phyloP scores from a whole-genome alignment of 805 yeast species.

The Candida dajiaensis region DNA sequence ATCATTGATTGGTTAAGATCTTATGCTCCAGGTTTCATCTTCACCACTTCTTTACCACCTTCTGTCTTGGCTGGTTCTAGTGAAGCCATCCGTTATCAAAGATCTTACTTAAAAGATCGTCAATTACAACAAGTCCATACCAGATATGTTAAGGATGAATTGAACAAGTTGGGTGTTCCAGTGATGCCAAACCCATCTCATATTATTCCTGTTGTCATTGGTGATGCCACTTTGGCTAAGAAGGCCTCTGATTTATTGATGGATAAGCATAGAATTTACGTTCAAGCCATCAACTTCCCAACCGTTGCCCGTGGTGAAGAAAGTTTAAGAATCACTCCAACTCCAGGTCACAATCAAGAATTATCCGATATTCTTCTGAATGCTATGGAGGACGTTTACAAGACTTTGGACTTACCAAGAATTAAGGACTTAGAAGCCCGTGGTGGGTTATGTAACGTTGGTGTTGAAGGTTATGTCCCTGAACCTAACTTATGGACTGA shows the following conservation, averaged over 20 bases:
- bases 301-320: conserved; percentile 96
- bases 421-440: conserved; percentile 66
- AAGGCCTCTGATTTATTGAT: conserved; percentile 84
- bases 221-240: conserved; percentile 91
- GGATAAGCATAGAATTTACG: conserved; percentile 81
- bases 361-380: conserved; percentile 69
- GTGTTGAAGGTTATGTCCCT: conserved; percentile 41
- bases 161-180: conserved; percentile 75
- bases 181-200: conserved; percentile 97
- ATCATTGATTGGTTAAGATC: conserved; percentile 95
- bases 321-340: conserved; percentile 96
- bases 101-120: conserved; percentile 72
- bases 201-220: conserved; percentile 91
- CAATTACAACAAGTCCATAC: conserved; percentile 81
- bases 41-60: conserved; percentile 97
- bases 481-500: conserved; percentile 84
- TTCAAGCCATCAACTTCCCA: conserved; percentile 98
- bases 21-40: conserved; percentile 94
- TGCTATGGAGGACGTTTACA: conserved; percentile 79
- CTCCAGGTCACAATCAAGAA: conserved; percentile 88
- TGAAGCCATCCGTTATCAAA: conserved; percentile 80
- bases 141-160: conserved; percentile 71
- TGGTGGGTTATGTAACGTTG: conserved; percentile 94
- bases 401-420: conserved; percentile 66
- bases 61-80: conserved; percentile 93